Evolutionary conservation across 2,329 filamentous ascomycete species (phyloP), one percentile per base, ranked within the genome.

Genomic region (Neopestalotiopsis clavispora): DNA sequence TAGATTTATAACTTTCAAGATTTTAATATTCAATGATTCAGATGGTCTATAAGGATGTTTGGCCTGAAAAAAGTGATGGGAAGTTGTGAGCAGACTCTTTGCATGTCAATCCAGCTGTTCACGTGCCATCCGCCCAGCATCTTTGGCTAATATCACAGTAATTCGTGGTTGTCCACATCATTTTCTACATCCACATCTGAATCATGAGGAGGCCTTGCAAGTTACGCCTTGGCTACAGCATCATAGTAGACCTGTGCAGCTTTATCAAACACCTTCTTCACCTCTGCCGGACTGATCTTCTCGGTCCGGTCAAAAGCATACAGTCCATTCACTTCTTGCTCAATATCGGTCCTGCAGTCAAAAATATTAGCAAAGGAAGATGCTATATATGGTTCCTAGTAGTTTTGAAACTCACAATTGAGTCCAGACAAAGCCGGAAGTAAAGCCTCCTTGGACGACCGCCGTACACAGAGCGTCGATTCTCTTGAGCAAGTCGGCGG

Each of bases 281-380:
- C 85, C 70, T 84, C 84, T 0, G 75, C 77, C 0, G 86, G 81
- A n/a, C 88, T 84, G 57, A 92, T 80, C 79, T 92, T 92, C 69
- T 86, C 85, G 72, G 84, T 82, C 1, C 90, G 84, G 70, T 91
- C 86, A 71, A 86, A 90, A 0, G 89, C 86, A 72, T 91, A 92
- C 30, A 92, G 74, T 0, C 90, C 90, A 72, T 92, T 92, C 45
- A 89, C 87, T 74, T 92, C 90, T 73, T 92, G 90, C 77, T 92
- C 90, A 65, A 92, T 89, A 74, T 89, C 86, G 68, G 83, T 83
- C 49, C 83, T 20, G 0, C 3, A 10, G 1, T 28, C 0, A 4
- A 28, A 58, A 38, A 58, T 62, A 28, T 30, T 17, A 45, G 20
- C n/a, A 57, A 30, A 4, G 4, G 9, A 7, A 38, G 34, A 30